phyloP scores from a whole-genome alignment of 106 monocot species.

The Xerophyta viscosa region DNA sequence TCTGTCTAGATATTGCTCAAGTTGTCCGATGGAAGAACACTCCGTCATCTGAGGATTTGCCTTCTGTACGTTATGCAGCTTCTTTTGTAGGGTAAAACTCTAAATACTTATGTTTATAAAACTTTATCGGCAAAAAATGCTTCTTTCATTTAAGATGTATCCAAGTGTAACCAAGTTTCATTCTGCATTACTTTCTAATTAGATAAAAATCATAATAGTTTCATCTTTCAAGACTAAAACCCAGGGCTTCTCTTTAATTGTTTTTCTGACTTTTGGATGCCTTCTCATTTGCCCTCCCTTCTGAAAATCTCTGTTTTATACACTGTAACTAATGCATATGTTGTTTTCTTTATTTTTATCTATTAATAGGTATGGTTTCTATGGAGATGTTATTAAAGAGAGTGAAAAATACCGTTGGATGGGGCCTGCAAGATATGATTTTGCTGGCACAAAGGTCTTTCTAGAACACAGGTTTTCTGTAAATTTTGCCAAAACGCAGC shows the following conservation, averaged over 20 bases:
- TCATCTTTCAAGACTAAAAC: no score
- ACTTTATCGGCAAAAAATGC: no score
- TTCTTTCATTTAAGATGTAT: no score
- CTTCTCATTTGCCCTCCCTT: no score
- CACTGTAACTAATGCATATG: no score
- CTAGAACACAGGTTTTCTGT: slow-evolving; percentile 67
- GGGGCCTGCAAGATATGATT: slow-evolving; percentile 95
- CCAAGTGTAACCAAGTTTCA: no score
- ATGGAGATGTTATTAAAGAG: slow-evolving; percentile 90
- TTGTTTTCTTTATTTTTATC: no score
- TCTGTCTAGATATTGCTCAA: slow-evolving; percentile 71
- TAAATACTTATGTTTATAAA: background rate
- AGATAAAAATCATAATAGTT: no score
- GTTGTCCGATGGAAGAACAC: slow-evolving; percentile 77
- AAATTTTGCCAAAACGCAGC: background rate
- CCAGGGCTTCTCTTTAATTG: no score
- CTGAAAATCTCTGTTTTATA: no score
- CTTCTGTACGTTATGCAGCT: slow-evolving; percentile 81
- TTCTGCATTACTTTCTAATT: no score
- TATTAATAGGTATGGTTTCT: slow-evolving; percentile 75
- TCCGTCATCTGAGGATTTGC: slow-evolving; percentile 27
- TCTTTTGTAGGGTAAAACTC: slow-evolving; percentile 77
- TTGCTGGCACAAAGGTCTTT: slow-evolving; percentile 87
- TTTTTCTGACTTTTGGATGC: no score
- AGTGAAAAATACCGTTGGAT: slow-evolving; percentile 97